Evolutionary conservation across 371 early-diverging fungal species (phyloP).

Genomic region (Rhizomucor miehei): DNA sequence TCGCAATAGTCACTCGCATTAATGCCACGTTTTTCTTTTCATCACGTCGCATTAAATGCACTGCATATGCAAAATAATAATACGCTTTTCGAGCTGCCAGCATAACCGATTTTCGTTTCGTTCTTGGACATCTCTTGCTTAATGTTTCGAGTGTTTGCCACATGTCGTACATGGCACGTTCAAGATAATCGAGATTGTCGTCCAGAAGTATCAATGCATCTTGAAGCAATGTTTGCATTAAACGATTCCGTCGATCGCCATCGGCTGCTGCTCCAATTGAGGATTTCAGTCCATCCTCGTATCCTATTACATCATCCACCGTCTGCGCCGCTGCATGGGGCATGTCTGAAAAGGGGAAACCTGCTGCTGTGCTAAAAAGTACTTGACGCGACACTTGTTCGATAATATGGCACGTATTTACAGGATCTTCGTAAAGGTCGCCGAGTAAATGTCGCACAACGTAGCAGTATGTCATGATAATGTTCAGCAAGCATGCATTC

Average conservation of each 20-base stretch:
- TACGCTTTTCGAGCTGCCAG: constrained; percentile 27
- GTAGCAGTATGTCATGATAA: constrained; percentile 33
- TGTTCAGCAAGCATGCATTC: constrained; percentile 18
- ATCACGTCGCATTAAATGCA: neutral
- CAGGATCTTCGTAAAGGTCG: constrained; percentile 21
- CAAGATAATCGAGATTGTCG: neutral
- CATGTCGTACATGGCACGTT: constrained; percentile 22
- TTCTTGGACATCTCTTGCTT: neutral
- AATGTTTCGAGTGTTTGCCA: constrained; percentile 21
- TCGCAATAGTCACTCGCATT: neutral
- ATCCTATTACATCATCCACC: constrained; percentile 12
- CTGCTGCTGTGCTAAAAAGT: constrained; percentile 18
- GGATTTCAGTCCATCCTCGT: neutral
- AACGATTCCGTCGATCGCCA: neutral
- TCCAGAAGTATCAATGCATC: neutral
- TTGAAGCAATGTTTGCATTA: neutral
- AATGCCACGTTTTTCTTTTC: neutral
- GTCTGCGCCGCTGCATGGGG: constrained; percentile 20
- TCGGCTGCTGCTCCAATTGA: neutral
- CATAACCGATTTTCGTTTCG: constrained; percentile 1
- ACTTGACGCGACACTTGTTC: constrained; percentile 14
- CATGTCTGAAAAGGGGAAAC: constrained; percentile 14
- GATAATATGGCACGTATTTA: constrained; percentile 11
- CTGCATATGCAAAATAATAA: constrained; percentile 24
- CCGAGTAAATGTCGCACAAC: constrained; percentile 34